phyloP scores from a whole-genome alignment of 768 basidiomycete genomes.

The Trametes cingulata region DNA sequence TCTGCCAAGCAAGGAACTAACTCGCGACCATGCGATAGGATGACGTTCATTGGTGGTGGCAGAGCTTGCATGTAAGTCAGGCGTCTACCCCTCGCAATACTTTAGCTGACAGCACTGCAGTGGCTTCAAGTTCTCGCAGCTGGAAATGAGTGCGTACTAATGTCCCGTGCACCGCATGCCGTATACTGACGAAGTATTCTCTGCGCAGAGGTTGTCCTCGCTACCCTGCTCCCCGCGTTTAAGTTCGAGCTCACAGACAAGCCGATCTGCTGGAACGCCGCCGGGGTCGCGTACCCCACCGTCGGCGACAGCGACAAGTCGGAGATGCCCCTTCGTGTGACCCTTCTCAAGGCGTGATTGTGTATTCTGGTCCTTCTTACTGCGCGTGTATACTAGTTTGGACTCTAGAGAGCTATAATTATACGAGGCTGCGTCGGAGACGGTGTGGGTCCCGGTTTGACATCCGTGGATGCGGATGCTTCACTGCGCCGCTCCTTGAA shows the following conservation, averaged over 20 bases:
- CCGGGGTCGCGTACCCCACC: conserved; percentile 8
- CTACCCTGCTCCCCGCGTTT: conserved; percentile 6
- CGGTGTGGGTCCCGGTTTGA: no score
- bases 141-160: conserved; percentile 23
- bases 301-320: conserved; percentile 1
- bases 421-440: no score
- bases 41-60: conserved; percentile 28
- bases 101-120: not conserved
- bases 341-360: not conserved
- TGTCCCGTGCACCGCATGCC: no score
- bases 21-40: no score
- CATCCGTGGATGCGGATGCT: no score
- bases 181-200: not conserved
- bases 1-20: no score
- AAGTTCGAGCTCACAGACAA: conserved; percentile 18
- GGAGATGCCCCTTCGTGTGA: conserved; percentile 5
- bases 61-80: conserved; percentile 29
- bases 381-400: not conserved
- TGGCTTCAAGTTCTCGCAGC: conserved; percentile 28
- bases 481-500: no score
- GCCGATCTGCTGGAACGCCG: conserved; percentile 13
- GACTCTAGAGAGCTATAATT: no score
- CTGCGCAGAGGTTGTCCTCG: conserved; percentile 15
- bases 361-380: not conserved
- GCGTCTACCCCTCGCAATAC: not conserved